Evolutionary conservation across 257 asterid genomes (phyloP).

Genomic region (Thymus mandschuricus): DNA sequence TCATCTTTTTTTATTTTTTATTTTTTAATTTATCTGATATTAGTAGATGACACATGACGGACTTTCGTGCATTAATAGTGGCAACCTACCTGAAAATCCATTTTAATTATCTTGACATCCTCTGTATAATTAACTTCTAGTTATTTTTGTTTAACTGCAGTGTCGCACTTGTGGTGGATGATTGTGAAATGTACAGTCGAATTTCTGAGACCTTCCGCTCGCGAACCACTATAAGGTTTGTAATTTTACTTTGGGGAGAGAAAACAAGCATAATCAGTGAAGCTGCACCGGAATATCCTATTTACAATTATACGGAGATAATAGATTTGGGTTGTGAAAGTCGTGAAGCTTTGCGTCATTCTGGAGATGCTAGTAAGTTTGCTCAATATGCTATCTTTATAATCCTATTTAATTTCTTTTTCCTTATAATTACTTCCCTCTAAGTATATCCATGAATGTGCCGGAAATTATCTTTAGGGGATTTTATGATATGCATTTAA

Average conservation of each 20-base stretch:
- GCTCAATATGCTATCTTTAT: conserved; percentile 9
- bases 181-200: conserved; percentile 63
- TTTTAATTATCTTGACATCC: conserved; percentile 1
- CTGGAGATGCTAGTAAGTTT: conserved; percentile 75
- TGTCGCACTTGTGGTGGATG: conserved; percentile 83
- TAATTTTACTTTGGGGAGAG: conserved; percentile 83
- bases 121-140: conserved; percentile 27
- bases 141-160: conserved; percentile 49
- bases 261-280: conserved; percentile 57
- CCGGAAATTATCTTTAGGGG: no score
- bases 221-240: conserved; percentile 60
- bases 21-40: background rate
- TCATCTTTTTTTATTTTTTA: background rate
- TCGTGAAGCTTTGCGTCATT: conserved; percentile 49
- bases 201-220: conserved; percentile 53
- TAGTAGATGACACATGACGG: background rate
- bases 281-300: conserved; percentile 47
- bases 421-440: no score
- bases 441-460: no score
- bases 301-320: conserved; percentile 70
- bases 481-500: no score
- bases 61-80: background rate
- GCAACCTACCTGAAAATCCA: background rate
- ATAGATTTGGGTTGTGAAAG: conserved; percentile 67
- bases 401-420: no score